phyloP scores from a whole-genome alignment of 2,329 filamentous ascomycete species.

The Didymella lethalis region DNA sequence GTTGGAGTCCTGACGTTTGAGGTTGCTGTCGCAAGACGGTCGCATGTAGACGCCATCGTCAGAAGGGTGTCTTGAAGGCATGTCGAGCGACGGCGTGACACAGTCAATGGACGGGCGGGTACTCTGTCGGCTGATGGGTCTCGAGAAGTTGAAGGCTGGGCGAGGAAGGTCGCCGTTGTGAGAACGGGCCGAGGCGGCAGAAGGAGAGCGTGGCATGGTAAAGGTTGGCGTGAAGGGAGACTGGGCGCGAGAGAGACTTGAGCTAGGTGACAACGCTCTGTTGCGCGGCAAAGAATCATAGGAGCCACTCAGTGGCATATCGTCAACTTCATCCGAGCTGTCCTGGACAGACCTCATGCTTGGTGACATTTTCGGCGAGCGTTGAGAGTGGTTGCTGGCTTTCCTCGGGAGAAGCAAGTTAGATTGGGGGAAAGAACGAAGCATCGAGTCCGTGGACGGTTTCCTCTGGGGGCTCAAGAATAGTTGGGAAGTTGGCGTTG shows the following conservation, averaged over 20 bases:
- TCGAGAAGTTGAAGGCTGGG: slow-evolving; percentile 91
- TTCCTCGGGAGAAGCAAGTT: slow-evolving; percentile 53
- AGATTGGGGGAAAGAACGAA: slow-evolving; percentile 33
- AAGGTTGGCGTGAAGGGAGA: slow-evolving; percentile 71
- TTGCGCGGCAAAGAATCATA: slow-evolving; percentile 68
- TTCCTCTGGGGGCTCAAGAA: slow-evolving; percentile 50
- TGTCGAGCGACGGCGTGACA: slow-evolving; percentile 46
- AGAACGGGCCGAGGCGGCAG: slow-evolving; percentile 82
- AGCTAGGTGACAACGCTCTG: slow-evolving; percentile 81
- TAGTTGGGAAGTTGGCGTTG: slow-evolving; percentile 43
- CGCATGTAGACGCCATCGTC: slow-evolving; percentile 48
- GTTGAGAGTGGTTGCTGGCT: slow-evolving; percentile 45
- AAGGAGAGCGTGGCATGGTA: slow-evolving; percentile 75
- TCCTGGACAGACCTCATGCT: slow-evolving; percentile 58
- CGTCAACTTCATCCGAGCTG: slow-evolving; percentile 75
- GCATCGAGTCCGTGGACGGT: slow-evolving; percentile 49
- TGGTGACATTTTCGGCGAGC: slow-evolving; percentile 50
- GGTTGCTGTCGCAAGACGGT: slow-evolving; percentile 51
- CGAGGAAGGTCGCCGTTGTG: slow-evolving; percentile 68
- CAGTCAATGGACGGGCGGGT: slow-evolving; percentile 58
- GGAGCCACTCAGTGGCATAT: slow-evolving; percentile 63
- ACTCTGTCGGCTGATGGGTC: slow-evolving; percentile 80
- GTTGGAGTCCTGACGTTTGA: slow-evolving; percentile 50
- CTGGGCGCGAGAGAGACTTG: slow-evolving; percentile 65
- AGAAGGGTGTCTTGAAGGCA: slow-evolving; percentile 46